phyloP scores from a whole-genome alignment of 2,329 filamentous ascomycete species.

The Apiospora kogelbergensis region DNA sequence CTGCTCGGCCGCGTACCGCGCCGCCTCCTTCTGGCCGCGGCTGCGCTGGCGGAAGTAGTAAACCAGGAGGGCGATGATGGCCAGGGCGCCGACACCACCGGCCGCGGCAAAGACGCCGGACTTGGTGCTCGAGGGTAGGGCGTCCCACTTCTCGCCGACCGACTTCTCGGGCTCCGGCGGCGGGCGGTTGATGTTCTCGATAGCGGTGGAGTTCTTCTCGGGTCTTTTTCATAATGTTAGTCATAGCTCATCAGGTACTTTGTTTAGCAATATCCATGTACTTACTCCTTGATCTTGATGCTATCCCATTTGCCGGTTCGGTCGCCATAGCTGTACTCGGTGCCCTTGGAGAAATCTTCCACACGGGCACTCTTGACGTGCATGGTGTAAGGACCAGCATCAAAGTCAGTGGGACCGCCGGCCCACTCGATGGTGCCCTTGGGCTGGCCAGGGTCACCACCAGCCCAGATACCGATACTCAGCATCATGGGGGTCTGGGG shows the following conservation, averaged over 20 bases:
- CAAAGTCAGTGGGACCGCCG: constrained; percentile 67
- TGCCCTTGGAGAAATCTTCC: constrained; percentile 60
- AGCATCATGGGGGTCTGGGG: constrained; percentile 77
- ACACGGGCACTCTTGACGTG: constrained; percentile 61
- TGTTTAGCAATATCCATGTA: constrained; percentile 15
- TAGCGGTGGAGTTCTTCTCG: constrained; percentile 59
- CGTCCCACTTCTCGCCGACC: constrained; percentile 53
- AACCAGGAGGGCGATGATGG: constrained; percentile 39
- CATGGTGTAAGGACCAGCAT: constrained; percentile 70
- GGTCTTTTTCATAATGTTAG: constrained; percentile 20
- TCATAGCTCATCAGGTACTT: background rate
- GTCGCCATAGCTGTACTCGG: constrained; percentile 66
- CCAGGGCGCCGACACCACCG: constrained; percentile 40
- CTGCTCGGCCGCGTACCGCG: constrained; percentile 41
- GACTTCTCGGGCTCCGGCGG: constrained; percentile 35
- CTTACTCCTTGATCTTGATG: constrained; percentile 58
- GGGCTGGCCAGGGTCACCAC: constrained; percentile 55
- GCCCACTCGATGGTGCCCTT: constrained; percentile 67
- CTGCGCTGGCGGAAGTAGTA: constrained; percentile 58
- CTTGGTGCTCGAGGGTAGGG: constrained; percentile 50
- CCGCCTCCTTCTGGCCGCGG: constrained; percentile 51
- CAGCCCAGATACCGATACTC: constrained; percentile 66
- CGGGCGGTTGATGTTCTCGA: constrained; percentile 40
- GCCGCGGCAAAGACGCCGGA: constrained; percentile 52
- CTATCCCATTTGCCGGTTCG: constrained; percentile 61